Conservation (phyloP, 352 stramenopile species). For the Pilasporangium apinafurcum region DNA sequence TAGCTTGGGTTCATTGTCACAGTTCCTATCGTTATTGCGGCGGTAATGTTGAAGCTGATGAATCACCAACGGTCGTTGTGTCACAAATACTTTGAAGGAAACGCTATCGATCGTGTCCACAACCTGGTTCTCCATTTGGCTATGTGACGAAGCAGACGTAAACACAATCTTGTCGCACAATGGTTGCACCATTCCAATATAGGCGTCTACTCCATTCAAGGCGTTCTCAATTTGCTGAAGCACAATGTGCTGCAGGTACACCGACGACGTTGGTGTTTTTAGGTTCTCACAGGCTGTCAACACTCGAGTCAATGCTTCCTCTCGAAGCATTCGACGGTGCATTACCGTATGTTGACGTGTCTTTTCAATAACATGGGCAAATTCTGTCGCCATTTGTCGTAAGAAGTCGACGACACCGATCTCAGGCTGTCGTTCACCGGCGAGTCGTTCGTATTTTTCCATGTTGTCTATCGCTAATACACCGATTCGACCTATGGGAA, state of each 20-base stretch:
- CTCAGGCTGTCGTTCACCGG: slow-evolving; percentile 45
- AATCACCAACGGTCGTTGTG: slow-evolving; percentile 40
- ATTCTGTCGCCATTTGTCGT: slow-evolving; percentile 15
- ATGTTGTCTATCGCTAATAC: slow-evolving; percentile 65
- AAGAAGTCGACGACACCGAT: slow-evolving; percentile 76
- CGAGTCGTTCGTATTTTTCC: slow-evolving; percentile 29
- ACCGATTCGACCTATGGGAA: slow-evolving; percentile 39
- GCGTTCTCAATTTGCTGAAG: slow-evolving; percentile 47
- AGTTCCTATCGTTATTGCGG: slow-evolving; percentile 13
- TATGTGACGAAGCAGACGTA: slow-evolving; percentile 33
- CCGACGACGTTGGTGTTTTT: slow-evolving; percentile 2
- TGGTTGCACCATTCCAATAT: slow-evolving; percentile 52
- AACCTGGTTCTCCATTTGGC: slow-evolving; percentile 37
- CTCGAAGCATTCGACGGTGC: slow-evolving; percentile 6
- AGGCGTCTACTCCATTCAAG: slow-evolving; percentile 55
- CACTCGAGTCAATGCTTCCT: slow-evolving; percentile 38
- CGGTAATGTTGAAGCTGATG: slow-evolving; percentile 28
- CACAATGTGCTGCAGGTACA: slow-evolving; percentile 36
- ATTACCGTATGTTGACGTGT: slow-evolving; percentile 6
- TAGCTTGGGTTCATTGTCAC: slow-evolving; percentile 6
- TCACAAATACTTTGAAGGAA: slow-evolving; percentile 45
- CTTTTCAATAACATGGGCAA: slow-evolving; percentile 10
- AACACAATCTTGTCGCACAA: slow-evolving; percentile 47
- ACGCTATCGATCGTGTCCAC: slow-evolving; percentile 34
- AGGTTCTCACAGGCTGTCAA: slow-evolving; percentile 47